Percentiles rank a stretch among this genome's conserved stretches.
phyloP scores from a whole-genome alignment of 2,329 filamentous ascomycete species.

The Chrysosporium queenslandicum region DNA sequence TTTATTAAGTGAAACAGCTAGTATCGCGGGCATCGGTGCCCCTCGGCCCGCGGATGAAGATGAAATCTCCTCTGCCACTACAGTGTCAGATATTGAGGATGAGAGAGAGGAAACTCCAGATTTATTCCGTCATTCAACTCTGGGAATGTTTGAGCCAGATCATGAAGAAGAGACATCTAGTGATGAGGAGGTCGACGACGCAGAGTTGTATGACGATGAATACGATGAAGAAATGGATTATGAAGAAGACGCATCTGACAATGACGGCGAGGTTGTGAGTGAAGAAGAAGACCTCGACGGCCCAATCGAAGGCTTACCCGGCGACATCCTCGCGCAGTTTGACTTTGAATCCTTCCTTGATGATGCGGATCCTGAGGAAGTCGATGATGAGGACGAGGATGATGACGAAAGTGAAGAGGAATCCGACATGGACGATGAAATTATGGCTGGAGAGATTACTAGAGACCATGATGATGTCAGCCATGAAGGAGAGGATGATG shows the following conservation, averaged over 20 bases:
- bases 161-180: constrained; percentile 74
- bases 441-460: constrained; percentile 46
- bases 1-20: constrained; percentile 68
- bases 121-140: constrained; percentile 87
- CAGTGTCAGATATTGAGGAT: constrained; percentile 77
- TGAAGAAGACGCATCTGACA: constrained; percentile 67
- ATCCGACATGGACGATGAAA: constrained; percentile 51
- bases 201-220: constrained; percentile 86
- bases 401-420: constrained; percentile 46
- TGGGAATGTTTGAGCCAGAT: constrained; percentile 85
- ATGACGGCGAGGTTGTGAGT: constrained; percentile 78
- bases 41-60: constrained; percentile 68
- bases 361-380: constrained; percentile 29
- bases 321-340: constrained; percentile 57
- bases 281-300: constrained; percentile 74
- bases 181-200: constrained; percentile 58
- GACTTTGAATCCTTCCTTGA: constrained; percentile 91
- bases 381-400: constrained; percentile 48
- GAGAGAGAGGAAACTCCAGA: constrained; percentile 92
- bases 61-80: constrained; percentile 77
- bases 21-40: constrained; percentile 50
- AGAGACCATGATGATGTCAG: constrained; percentile 46
- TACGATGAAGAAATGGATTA: constrained; percentile 89
- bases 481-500: constrained; percentile 39
- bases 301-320: constrained; percentile 53